Base-by-base conservation (phyloP, 1,139 yeast species). In the Zygosaccharomyces sapae region DNA sequence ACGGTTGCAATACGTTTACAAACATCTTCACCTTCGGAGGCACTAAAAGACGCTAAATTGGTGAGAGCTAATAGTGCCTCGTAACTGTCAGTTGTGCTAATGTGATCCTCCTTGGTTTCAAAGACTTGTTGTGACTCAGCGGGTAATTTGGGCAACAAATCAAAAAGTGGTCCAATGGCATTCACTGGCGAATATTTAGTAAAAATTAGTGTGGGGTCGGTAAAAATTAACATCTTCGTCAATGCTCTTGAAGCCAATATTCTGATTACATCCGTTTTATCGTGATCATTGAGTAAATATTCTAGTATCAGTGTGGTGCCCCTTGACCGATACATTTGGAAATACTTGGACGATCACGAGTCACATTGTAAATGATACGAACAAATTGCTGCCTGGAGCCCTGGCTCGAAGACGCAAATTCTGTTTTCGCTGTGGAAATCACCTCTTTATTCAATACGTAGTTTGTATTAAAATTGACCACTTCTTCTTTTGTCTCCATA, bases 51-150 rank as follows among this genome's bases (percentile, higher is more conserved):
- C 2, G 79, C 78, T 18, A 76, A 55, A 51, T 76, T 76, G 2
- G 80, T 76, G 33, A 76, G 62, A 0, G 79, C 79, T 33, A 75
- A 56, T 33, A 76, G 60, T 0, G 77, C 67, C 55, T 76, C 79
- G 49, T 72, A 72, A 1, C 69, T 63, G 48, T 75, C 79, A 18
- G 49, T 44, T 1, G 45, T 36, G 3, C 57, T 53, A 18, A 56
- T 41, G 13, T 46, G 33, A 30, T 55, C 60, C 29, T 52, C 50
- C 20, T 47, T 46, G 16, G 52, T 45, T 3, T 43, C 27, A 12
- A 13, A 12, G 8, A 46, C 48, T 12, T 37, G 38, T 6, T 33
- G 43, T 9, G 33, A 19, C 10, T 29, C 33, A n/a, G 44, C 45
- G 9, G 45, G 41, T 6, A 25, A 24, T 27, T 41, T 47, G 19